Evolutionary conservation across 2,329 filamentous ascomycete species (phyloP).

Genomic region (Talaromyces atroroseus): DNA sequence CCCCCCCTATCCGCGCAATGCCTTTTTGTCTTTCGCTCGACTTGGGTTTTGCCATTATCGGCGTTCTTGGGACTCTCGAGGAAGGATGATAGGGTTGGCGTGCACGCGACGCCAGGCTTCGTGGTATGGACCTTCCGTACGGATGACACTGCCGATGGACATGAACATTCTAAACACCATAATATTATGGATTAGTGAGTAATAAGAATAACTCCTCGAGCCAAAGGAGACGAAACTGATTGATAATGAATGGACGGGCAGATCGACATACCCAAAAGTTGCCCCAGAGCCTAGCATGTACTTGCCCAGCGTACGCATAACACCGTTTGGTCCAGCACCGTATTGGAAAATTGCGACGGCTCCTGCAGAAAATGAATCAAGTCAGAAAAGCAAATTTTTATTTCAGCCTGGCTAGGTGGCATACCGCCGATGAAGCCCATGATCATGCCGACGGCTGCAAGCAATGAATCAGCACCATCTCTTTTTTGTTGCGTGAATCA

Average conservation of each 20-base stretch:
- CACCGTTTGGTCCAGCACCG: conserved; percentile 85
- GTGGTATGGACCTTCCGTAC: conserved; percentile 78
- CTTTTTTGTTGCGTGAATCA: not conserved
- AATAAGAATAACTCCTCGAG: not conserved
- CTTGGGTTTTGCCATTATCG: conserved; percentile 20
- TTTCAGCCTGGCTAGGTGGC: conserved; percentile 18
- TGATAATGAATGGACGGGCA: not conserved
- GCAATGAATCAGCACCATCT: conserved; percentile 10
- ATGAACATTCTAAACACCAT: conserved; percentile 72
- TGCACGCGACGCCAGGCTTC: conserved; percentile 70
- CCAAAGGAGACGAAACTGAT: not conserved
- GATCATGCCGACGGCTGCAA: conserved; percentile 80
- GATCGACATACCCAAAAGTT: conserved; percentile 74
- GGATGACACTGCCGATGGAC: conserved; percentile 95
- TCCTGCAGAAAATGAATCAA: conserved; percentile 47
- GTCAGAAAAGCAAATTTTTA: not conserved
- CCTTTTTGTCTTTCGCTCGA: not conserved
- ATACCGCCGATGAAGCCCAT: conserved; percentile 97
- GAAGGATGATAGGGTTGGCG: conserved; percentile 66
- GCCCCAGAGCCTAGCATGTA: conserved; percentile 95
- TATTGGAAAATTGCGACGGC: conserved; percentile 93
- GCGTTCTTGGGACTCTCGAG: conserved; percentile 36
- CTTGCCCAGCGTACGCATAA: conserved; percentile 89
- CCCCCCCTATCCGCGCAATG: not conserved
- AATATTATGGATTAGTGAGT: conserved; percentile 1